Evolutionary conservation across 2,329 filamentous ascomycete species (phyloP).

Genomic region (Penicillium sclerotigenum): DNA sequence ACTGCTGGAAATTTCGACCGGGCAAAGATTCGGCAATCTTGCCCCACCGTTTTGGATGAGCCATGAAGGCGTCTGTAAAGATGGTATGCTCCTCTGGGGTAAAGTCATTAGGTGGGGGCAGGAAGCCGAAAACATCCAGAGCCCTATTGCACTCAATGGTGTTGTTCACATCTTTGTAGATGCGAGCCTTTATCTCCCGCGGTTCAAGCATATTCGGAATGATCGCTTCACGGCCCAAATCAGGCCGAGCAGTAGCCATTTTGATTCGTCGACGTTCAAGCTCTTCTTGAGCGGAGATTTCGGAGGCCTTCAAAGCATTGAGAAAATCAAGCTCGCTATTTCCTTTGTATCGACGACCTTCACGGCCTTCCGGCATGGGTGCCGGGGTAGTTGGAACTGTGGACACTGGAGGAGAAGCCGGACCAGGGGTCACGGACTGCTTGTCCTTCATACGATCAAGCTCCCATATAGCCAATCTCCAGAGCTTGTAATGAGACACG

Average conservation of each 20-base stretch:
- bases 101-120: conserved; percentile 48
- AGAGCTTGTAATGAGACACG: conserved; percentile 43
- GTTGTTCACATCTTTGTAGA: conserved; percentile 50
- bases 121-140: conserved; percentile 44
- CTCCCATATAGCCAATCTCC: conserved; percentile 44
- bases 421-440: conserved; percentile 36
- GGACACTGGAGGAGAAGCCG: conserved; percentile 35
- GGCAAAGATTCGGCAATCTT: conserved; percentile 49
- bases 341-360: conserved; percentile 45
- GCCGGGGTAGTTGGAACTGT: conserved; percentile 32
- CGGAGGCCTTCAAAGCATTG: conserved; percentile 47
- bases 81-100: conserved; percentile 46
- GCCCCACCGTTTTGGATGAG: conserved; percentile 51
- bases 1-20: conserved; percentile 48
- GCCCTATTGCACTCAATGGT: conserved; percentile 39
- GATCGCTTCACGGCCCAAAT: conserved; percentile 45
- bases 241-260: conserved; percentile 44
- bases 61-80: conserved; percentile 49
- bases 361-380: conserved; percentile 33
- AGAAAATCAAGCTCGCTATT: conserved; percentile 51
- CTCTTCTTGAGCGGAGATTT: conserved; percentile 49
- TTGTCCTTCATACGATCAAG: conserved; percentile 44
- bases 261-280: conserved; percentile 44
- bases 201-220: conserved; percentile 49
- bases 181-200: conserved; percentile 35